These are phyloP conservation scores for Scutellaria minor DNA, from an alignment of 257 asterid genomes.

Conservation along the genomic window DNA sequence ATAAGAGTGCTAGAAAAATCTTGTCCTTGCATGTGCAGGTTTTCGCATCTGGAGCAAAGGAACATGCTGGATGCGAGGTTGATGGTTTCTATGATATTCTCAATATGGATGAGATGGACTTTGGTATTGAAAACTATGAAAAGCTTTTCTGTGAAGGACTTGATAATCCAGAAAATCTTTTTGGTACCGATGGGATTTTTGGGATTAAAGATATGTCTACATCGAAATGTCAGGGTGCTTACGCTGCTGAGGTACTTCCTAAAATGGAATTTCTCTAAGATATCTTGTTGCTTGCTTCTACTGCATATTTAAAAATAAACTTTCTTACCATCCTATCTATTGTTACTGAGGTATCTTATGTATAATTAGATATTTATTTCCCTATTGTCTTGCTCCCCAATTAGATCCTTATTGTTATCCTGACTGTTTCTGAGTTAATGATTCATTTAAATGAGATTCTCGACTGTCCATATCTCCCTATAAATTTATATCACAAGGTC, in stretches of 20 bases:
- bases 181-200: conserved; percentile 53
- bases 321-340: not conserved
- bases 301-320: conserved; percentile 9
- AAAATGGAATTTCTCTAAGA: not conserved
- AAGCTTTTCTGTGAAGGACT: conserved; percentile 53
- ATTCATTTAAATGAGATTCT: conserved; percentile 1
- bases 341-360: not conserved
- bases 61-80: conserved; percentile 40
- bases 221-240: conserved; percentile 49
- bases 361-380: not conserved
- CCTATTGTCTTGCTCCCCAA: not conserved
- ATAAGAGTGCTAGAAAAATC: not conserved
- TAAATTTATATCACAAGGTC: not conserved
- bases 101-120: conserved; percentile 59
- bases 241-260: conserved; percentile 53
- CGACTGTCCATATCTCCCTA: not conserved
- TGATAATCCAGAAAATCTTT: conserved; percentile 53
- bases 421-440: conserved; percentile 18
- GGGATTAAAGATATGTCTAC: conserved; percentile 50
- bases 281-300: conserved; percentile 17
- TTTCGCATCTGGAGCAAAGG: conserved; percentile 44
- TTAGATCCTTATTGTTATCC: not conserved
- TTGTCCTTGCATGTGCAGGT: conserved; percentile 42
- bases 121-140: conserved; percentile 60
- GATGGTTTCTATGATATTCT: conserved; percentile 52